Base-by-base conservation (phyloP, 1,284 basidiomycete species). In the Albatrellus sp. region DNA sequence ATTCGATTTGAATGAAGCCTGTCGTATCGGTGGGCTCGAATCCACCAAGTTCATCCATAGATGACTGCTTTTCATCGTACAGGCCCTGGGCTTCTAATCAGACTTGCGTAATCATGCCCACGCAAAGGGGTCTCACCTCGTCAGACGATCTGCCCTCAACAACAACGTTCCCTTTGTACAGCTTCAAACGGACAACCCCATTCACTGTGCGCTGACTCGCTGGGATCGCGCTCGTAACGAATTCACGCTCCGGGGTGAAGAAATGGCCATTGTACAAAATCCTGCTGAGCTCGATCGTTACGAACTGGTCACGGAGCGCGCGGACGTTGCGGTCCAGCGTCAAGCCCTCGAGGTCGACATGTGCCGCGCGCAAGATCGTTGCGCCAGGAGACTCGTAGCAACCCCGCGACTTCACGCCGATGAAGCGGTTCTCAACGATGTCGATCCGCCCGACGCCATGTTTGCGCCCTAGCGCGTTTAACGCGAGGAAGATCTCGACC, bases 401-500 rank as follows among this genome's bases (percentile, higher is more conserved):
- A 32, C 94, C 94, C 46, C 94, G 88, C 46, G 88, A 92, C 70
- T 98, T 98, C 63, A 98, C 93, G 51, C 94, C 94, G 63, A 98
- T 98, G 73, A 97, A 98, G 46, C 94, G 80, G 73, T 98, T 98
- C 72, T 98, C 94, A 58, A 98, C 96, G 61, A 98, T 98, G 66
- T 98, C 94, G 66, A 97, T 86, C 50, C 94, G 82, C 40, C 94
- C 93, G 54, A 98, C 77, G 55, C 93, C 96, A 68, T 98, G 92
- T 61, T 88, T 90, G 55, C 94, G 77, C 29, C 88, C 94, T 50
- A 98, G 80, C 4, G 84, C 72, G 70, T 99, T 98, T 58, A 98
- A 80, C 11, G 75, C 75, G 54, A 89, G 69, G 82, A 98, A 98
- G 59, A 99, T 82, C 28, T 97, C 92, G 44, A 98, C 94, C n/a